Conservation (phyloP, 305 asterid genomes). For the Fraxinus floribunda region DNA sequence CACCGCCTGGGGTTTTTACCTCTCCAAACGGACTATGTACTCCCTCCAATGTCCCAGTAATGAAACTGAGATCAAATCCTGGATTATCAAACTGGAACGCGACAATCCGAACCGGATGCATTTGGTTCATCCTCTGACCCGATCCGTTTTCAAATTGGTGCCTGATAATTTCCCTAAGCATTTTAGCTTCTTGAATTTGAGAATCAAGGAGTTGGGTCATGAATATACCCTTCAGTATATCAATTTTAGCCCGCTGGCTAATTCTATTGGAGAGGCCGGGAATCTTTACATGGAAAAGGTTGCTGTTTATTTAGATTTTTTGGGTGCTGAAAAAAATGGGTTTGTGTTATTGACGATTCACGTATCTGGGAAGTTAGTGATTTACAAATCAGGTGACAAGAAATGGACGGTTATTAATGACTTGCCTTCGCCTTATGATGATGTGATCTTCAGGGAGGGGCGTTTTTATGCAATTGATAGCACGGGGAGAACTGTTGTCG, state of each 20-base stretch:
- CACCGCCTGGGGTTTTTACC: conserved; percentile 72
- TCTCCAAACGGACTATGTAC: conserved; percentile 61
- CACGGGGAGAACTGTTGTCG: conserved; percentile 56
- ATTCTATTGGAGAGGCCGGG: conserved; percentile 67
- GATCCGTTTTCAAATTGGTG: conserved; percentile 43
- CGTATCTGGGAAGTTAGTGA: conserved; percentile 66
- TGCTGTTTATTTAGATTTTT: conserved; percentile 37
- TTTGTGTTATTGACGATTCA: conserved; percentile 70
- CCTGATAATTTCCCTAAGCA: conserved; percentile 54
- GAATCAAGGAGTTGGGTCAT: conserved; percentile 56
- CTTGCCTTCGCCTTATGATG: conserved; percentile 62
- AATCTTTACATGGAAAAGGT: conserved; percentile 81
- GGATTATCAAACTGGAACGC: conserved; percentile 73
- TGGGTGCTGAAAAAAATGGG: conserved; percentile 17
- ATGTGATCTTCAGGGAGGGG: conserved; percentile 61
- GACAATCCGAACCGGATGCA: conserved; percentile 47
- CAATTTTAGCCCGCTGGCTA: conserved; percentile 63
- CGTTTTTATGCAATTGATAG: conserved; percentile 63
- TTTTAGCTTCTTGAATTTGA: conserved; percentile 43
- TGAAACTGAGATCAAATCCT: conserved; percentile 24
- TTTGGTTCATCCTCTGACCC: conserved; percentile 58
- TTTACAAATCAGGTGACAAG: conserved; percentile 67
- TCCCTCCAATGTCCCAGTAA: conserved; percentile 36
- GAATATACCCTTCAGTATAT: conserved; percentile 77
- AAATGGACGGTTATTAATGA: conserved; percentile 68